Conservation (phyloP, 495 filamentous ascomycete species). For the Antarctomyces pellizariae region DNA sequence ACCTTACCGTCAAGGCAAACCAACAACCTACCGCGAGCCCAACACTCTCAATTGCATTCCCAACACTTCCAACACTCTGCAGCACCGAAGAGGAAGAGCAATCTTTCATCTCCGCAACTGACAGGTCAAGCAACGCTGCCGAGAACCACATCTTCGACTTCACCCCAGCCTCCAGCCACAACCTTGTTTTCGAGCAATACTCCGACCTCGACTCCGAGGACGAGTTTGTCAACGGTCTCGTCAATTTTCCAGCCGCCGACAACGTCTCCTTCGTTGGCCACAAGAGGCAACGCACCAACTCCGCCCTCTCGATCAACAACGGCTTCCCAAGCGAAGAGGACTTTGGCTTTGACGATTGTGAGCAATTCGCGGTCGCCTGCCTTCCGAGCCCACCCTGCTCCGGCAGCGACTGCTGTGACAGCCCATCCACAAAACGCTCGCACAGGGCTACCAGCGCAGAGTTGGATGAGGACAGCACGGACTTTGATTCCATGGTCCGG, state of each 20-base stretch:
- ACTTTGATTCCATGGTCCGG: constrained; percentile 16
- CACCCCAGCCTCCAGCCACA: constrained; percentile 25
- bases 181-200: constrained; percentile 58
- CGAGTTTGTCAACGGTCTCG: constrained; percentile 58
- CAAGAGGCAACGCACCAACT: constrained; percentile 56
- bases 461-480: constrained; percentile 17
- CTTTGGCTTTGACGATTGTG: constrained; percentile 40
- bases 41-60: constrained; percentile 37
- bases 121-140: constrained; percentile 22
- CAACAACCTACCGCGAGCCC: constrained; percentile 23
- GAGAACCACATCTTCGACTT: constrained; percentile 33
- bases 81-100: constrained; percentile 58
- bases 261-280: constrained; percentile 41
- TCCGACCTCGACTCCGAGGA: constrained; percentile 87
- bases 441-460: constrained; percentile 12
- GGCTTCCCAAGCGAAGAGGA: constrained; percentile 57
- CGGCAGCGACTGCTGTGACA: too few relatives aligned
- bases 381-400: constrained; percentile 24
- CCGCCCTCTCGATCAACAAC: constrained; percentile 41
- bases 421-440: constrained; percentile 11
- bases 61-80: constrained; percentile 41
- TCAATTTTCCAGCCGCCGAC: constrained; percentile 38
- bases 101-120: constrained; percentile 44
- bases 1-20: constrained; percentile 54
- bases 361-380: constrained; percentile 28